Percentiles rank a stretch among this genome's conserved stretches.
phyloP scores from a whole-genome alignment of 176 grass and related monocot genomes.

The Panicum miliaceum region DNA sequence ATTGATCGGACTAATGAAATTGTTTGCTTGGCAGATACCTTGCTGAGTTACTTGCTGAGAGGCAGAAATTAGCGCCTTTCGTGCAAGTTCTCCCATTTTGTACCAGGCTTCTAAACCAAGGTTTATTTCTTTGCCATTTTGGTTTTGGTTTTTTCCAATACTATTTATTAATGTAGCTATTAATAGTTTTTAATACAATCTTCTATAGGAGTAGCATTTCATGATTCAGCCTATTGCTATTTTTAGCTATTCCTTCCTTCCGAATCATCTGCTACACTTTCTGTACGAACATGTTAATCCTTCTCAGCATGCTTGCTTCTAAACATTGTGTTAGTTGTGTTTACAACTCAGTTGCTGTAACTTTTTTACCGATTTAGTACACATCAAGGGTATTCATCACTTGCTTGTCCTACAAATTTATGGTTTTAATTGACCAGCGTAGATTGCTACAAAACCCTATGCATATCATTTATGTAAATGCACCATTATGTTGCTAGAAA shows the following conservation, averaged over 20 bases:
- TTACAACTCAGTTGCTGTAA: neutral
- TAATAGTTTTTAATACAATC: neutral
- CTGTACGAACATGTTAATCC: slow-evolving; percentile 10
- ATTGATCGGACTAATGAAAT: slow-evolving; percentile 23
- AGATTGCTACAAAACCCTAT: slow-evolving; percentile 1
- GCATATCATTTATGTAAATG: neutral
- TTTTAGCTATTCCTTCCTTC: slow-evolving; percentile 14
- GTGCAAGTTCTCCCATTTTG: slow-evolving; percentile 96
- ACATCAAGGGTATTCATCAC: neutral
- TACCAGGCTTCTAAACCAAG: slow-evolving; percentile 91
- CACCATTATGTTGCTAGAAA: neutral
- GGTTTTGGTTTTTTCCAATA: neutral
- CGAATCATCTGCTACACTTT: neutral
- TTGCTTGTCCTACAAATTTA: slow-evolving; percentile 7
- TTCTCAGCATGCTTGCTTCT: neutral
- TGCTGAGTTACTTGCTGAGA: slow-evolving; percentile 83
- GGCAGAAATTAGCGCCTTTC: slow-evolving; percentile 91
- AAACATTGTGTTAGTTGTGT: neutral
- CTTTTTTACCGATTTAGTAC: slow-evolving; percentile 4
- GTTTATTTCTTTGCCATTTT: slow-evolving; percentile 32
- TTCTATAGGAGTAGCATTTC: neutral
- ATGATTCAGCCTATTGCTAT: slow-evolving; percentile 19
- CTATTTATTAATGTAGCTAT: slow-evolving; percentile 1
- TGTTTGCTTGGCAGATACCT: slow-evolving; percentile 64
- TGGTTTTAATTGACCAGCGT: neutral